Evolutionary conservation across 129 eudicot species (phyloP).

Genomic region (Flaveria bidentis): DNA sequence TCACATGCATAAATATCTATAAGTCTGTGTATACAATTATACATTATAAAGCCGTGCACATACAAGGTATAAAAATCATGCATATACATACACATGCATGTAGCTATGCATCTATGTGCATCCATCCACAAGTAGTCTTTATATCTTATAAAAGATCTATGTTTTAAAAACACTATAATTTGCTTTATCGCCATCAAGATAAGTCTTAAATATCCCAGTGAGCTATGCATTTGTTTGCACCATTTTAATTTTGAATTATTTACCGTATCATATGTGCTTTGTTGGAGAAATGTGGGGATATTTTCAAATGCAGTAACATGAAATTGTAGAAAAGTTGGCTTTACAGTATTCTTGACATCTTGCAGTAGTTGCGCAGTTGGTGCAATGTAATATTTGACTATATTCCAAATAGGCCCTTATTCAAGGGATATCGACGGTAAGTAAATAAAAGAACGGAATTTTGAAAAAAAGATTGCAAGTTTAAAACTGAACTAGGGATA

Average conservation of each 20-base stretch:
- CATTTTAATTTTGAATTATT: no score
- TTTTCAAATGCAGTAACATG: background rate
- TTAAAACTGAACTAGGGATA: background rate
- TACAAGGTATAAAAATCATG: background rate
- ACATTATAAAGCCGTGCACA: background rate
- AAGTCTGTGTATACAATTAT: background rate
- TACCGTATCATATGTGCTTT: background rate
- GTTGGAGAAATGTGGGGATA: background rate
- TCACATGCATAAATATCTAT: background rate
- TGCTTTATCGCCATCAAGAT: background rate
- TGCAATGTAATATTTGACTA: background rate
- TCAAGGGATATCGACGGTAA: background rate
- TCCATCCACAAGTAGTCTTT: background rate
- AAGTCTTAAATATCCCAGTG: background rate
- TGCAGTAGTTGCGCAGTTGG: no score
- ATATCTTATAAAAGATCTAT: background rate
- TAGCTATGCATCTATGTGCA: background rate
- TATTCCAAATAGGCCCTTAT: background rate
- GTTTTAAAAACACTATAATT: background rate
- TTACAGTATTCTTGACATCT: background rate
- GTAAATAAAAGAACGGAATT: background rate
- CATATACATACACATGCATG: background rate
- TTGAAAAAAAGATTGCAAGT: background rate
- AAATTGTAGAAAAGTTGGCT: background rate
- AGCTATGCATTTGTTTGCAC: background rate